phyloP scores from a whole-genome alignment of 305 asterid genomes.

The Fraxinus greggii region DNA sequence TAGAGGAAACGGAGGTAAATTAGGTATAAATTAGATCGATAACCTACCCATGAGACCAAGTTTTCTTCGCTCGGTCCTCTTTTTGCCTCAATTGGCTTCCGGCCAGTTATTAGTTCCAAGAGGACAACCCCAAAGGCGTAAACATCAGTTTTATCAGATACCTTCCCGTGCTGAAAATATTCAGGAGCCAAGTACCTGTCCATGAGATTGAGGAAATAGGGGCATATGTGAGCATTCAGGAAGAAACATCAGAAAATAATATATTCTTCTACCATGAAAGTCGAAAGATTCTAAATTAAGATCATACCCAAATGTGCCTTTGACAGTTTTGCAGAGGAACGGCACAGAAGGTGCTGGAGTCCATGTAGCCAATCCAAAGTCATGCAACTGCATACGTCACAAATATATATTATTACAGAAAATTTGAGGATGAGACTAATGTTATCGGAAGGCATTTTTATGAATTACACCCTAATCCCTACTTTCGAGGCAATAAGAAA shows the following conservation, averaged over 20 bases:
- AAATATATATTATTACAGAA: neutral
- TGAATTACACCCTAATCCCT: neutral
- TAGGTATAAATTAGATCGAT: conserved; percentile 19
- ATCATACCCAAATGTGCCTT: conserved; percentile 92
- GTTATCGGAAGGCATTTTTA: conserved; percentile 2
- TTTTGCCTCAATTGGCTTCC: conserved; percentile 77
- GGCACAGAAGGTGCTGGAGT: conserved; percentile 85
- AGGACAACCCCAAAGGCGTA: conserved; percentile 88
- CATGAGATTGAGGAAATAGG: neutral
- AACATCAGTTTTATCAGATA: conserved; percentile 82
- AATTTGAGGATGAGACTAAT: neutral
- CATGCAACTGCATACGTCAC: conserved; percentile 55
- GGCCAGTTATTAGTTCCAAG: conserved; percentile 73
- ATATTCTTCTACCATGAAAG: neutral
- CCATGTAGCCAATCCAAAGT: conserved; percentile 92
- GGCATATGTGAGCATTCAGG: neutral
- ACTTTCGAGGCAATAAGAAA: neutral
- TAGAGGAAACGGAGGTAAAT: neutral
- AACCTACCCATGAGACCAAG: conserved; percentile 71
- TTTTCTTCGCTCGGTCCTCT: conserved; percentile 84
- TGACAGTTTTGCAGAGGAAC: conserved; percentile 87
- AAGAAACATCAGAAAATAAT: neutral
- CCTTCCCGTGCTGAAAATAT: conserved; percentile 88
- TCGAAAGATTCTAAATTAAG: neutral
- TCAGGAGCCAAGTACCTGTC: conserved; percentile 87